Evolutionary conservation across 2,329 filamentous ascomycete species (phyloP), one percentile per base, ranked within the genome.

Genomic region (Clarireedia hainanense): DNA sequence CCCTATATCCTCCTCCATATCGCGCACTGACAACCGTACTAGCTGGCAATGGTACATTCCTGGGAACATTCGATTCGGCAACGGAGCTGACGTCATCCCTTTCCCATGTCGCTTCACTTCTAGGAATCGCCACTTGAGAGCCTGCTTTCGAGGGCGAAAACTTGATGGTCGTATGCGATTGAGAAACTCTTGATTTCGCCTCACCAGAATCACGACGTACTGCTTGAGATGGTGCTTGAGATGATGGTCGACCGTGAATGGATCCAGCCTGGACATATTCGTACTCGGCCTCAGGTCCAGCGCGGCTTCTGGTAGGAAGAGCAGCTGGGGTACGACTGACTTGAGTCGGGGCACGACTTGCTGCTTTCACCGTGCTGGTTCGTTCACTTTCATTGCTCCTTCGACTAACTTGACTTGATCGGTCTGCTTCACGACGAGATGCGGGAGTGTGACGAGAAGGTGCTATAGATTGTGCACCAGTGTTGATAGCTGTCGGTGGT

Each of bases 41-140:
- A 1, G 27, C 27, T 6, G 62, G 61, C 6, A 65, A 51, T 4
- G 61, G 60, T 1, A 63, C 55, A 14, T 52, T 34, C 10, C 30
- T 34, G 3, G 30, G 30, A 34, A 34, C 30, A 4, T 12, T 34
- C 10, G 30, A 34, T 34, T 34, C 30, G 12, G 30, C 30, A 34
- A 34, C 30, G 7, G 30, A 34, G 30, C 30, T 34, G 4, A 9
- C 46, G 7, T 55, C 52, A 20, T 55, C 52, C 2, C 52, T 40
- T 42, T 55, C 52, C 52, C 52, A 55, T 1, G 52, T 55, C 3
- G 52, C 52, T 36, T 55, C 52, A 4, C 45, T 49, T 4, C 52
- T 42, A n/a, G 39, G 30, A 5, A 34, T 34, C 30, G 30, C 30
- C 30, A 34, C 10, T 34, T 34, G 30, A 43, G 7, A 43, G 51